These are phyloP conservation scores for Apophysomyces trapeziformis DNA, from an alignment of 371 early-diverging fungal species.

Conservation along the genomic window DNA sequence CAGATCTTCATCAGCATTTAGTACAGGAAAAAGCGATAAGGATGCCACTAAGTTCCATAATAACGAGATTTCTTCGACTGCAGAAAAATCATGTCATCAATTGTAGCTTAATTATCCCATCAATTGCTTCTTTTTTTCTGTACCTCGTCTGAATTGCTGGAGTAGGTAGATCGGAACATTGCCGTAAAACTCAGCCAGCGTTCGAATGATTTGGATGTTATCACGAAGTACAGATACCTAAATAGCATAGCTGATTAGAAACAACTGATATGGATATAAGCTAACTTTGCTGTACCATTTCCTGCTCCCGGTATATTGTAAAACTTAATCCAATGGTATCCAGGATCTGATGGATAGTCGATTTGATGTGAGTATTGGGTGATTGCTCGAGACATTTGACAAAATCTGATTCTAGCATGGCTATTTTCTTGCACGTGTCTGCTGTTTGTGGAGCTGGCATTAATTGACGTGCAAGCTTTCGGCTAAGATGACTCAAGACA, in stretches of 20 bases:
- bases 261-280: neutral
- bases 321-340: constrained; percentile 1
- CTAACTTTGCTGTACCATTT: neutral
- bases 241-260: neutral
- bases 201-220: neutral
- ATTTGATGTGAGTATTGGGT: neutral
- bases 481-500: neutral
- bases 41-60: neutral
- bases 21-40: neutral
- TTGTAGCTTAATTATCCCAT: too few relatives aligned
- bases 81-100: neutral
- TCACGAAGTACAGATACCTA: neutral
- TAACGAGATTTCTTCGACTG: constrained; percentile 1
- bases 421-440: neutral
- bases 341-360: neutral
- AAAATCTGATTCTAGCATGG: neutral
- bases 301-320: neutral
- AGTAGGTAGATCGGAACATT: neutral
- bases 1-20: neutral
- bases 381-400: constrained; percentile 4
- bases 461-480: neutral
- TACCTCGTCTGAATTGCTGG: constrained; percentile 3
- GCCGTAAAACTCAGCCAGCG: neutral
- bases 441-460: neutral
- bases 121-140: too few relatives aligned